phyloP scores from a whole-genome alignment of 352 stramenopile genomes.

The Peronospora farinosa region DNA sequence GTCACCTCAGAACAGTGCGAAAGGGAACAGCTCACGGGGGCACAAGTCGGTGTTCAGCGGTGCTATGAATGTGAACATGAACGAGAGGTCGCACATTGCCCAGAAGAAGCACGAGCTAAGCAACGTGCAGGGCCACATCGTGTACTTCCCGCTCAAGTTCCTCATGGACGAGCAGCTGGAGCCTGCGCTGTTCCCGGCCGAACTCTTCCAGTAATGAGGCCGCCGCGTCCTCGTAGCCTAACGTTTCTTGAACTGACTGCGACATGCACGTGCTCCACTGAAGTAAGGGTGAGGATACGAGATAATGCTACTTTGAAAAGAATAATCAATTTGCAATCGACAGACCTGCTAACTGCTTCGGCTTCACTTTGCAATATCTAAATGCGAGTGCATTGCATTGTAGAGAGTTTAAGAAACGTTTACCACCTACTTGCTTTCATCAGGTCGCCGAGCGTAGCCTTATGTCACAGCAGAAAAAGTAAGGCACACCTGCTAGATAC shows the following conservation, averaged over 20 bases:
- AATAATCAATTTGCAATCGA: no score
- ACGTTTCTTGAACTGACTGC: constrained; percentile 1
- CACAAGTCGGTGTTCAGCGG: constrained; percentile 49
- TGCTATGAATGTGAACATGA: constrained; percentile 66
- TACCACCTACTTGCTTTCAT: no score
- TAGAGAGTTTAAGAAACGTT: no score
- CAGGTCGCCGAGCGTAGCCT: no score
- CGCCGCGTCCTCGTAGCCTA: background rate
- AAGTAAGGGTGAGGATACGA: background rate
- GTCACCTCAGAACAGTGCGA: constrained; percentile 20
- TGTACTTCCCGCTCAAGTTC: constrained; percentile 86
- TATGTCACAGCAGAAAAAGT: no score
- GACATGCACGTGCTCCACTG: background rate
- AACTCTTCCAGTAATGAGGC: constrained; percentile 68
- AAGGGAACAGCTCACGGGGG: constrained; percentile 13
- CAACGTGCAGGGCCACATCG: constrained; percentile 69
- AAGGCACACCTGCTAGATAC: no score
- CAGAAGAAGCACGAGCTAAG: constrained; percentile 59
- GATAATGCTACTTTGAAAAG: background rate
- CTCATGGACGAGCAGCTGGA: constrained; percentile 70
- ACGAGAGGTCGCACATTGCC: constrained; percentile 54
- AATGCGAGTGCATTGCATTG: no score
- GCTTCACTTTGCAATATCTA: no score
- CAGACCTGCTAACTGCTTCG: no score
- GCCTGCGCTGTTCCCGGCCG: constrained; percentile 68